Evolutionary conservation across 345 rosid species (phyloP), one percentile per base, ranked within the genome.

Genomic region (Eutrema yunnanense): DNA sequence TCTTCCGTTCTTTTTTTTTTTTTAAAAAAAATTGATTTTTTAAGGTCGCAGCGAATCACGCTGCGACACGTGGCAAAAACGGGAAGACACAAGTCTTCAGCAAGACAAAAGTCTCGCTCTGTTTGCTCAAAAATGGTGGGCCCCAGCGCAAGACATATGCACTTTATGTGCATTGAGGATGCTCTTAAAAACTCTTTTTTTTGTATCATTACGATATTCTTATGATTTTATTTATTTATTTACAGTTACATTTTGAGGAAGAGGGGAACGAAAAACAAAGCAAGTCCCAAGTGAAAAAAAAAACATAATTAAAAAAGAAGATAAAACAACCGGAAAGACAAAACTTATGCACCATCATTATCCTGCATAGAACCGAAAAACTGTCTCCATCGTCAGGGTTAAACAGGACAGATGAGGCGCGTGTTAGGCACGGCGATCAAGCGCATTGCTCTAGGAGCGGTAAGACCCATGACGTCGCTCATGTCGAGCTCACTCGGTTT

Each of bases 401-500:
- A 49, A 3, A 86, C 53, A 33, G 88, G 76, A 9, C 85, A 76
- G 42, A 85, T 9, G n/a, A 92, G 62, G 27, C 90, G 88, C 44
- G 48, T 78, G 58, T 62, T 80, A 4, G 96, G 92, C 1, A 92
- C 85, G 0, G 93, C 96, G 16, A 86, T 19, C 44, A 92, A 84
- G 10, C 90, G 85, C 6, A 71, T 84, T 19, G 98, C 88, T 37
- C 88, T 81, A 0, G 97, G 96, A 9, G 98, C 89, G 0, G 98
- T 94, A 69, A 94, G 96, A 55, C 96, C 99, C 43, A 89, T 84
- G 32, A 88, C 78, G 14, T 94, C 98, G 26, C 65, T 80, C 96
- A 88, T 94, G 72, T 94, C 98, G 27, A 92, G 78, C 14, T 94
- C 95, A 33, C 85, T 78, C 2, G 96, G 95, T 51, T 91, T 91